Base-by-base conservation (phyloP, 768 basidiomycete genomes). In the Russula virescens region DNA sequence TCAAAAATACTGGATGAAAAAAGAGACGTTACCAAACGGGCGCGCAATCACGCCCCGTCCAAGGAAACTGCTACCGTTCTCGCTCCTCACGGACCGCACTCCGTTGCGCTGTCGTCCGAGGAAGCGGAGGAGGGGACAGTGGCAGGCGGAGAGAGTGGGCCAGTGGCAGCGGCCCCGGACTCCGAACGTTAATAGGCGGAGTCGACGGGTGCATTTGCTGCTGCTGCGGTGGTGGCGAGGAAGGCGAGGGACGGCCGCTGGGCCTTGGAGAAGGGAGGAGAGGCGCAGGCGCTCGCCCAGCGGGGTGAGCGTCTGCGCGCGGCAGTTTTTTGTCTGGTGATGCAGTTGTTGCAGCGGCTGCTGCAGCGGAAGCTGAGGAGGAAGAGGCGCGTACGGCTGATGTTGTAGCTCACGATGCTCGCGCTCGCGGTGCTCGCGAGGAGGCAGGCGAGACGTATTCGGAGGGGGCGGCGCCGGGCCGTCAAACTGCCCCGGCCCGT, bases 251-350 rank as follows among this genome's bases (percentile, higher is more conserved):
- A 49, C 40, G 67, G 50, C 65, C 65, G 67, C 67, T 68, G 67
- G 67, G 67, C 65, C 65, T 66, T 66, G 61, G 61, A 31, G 67
- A 57, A 34, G 14, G 51, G 45, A 50, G 55, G 50, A 48, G 56
- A 34, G 47, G 66, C 67, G 67, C 67, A 68, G 67, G 60, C 67
- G 65, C 61, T 68, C 67, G 67, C 67, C 67, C 67, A 68, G 67
- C 67, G 67, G 64, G 67, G 58, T 68, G 61, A 68, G 58, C 58
- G 67, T 68, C 67, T 68, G 67, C 67, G 67, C 67, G 64, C 10
- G 46, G 60, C 16, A 66, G 65, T 68, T 68, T 68, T 68, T 68
- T 66, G 64, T 56, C 62, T 63, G 62, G 46, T 55, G 58, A 11
- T 58, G 62, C 19, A 16, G 58, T 55, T 53, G 58, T 42, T 58